Percentiles rank a stretch among this genome's conserved stretches.
phyloP scores from a whole-genome alignment of 2,329 filamentous ascomycete species.

The Exophiala sp. region DNA sequence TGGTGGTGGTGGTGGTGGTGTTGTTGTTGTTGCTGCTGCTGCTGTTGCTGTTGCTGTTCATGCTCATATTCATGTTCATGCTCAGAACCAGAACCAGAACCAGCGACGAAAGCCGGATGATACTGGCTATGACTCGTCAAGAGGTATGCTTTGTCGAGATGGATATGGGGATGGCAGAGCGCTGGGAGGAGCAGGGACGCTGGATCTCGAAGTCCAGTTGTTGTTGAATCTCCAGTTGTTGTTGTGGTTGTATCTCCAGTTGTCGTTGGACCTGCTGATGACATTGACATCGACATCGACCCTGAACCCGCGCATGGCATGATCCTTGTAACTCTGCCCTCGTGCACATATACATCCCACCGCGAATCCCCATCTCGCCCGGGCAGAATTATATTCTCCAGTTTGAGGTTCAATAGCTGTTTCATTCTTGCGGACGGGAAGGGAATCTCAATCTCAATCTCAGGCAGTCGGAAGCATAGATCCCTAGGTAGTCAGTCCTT shows the following conservation, averaged over 20 bases:
- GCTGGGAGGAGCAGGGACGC: conserved; percentile 43
- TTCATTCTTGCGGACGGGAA: too few relatives aligned
- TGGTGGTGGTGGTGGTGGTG: conserved; percentile 3
- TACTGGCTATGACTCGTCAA: conserved; percentile 30
- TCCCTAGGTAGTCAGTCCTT: too few relatives aligned
- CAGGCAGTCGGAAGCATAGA: too few relatives aligned
- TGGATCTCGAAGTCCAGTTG: too few relatives aligned
- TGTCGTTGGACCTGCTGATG: too few relatives aligned
- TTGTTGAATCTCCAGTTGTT: too few relatives aligned
- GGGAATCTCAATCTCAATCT: too few relatives aligned
- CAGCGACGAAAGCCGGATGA: conserved; percentile 7
- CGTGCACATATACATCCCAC: conserved; percentile 19
- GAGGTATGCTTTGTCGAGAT: conserved; percentile 53
- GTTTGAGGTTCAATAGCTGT: neutral
- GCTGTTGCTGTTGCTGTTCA: neutral
- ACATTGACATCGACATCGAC: neutral
- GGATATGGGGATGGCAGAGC: conserved; percentile 67
- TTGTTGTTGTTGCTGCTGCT: neutral
- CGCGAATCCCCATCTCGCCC: conserved; percentile 16
- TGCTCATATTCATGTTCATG: too few relatives aligned
- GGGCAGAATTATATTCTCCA: conserved; percentile 24
- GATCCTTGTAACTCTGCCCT: conserved; percentile 21
- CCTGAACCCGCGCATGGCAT: conserved; percentile 8
- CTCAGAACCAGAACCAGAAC: neutral
- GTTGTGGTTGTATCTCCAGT: too few relatives aligned